Base-by-base conservation (phyloP, 345 rosid species). In the Bruguiera gymnorhiza region DNA sequence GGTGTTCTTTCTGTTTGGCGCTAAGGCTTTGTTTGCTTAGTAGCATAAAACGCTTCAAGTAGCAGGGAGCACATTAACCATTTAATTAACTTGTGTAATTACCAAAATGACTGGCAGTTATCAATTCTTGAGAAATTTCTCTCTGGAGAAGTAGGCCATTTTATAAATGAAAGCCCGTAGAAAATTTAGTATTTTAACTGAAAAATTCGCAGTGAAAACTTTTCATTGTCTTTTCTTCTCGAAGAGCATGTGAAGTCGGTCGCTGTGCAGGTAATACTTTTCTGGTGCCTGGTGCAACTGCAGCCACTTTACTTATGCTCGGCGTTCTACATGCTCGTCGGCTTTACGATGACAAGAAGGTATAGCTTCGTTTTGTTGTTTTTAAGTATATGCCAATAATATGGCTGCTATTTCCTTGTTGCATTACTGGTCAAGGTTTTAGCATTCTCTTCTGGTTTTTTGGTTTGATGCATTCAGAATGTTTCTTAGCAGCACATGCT, bases 241-340 rank as follows among this genome's bases (percentile, higher is more conserved):
- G n/a, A 30, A 34, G 43, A 20, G 46, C 46, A 52, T 26, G 58
- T 73, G 67, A 54, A 70, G 64, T 56, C 29, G 20, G 3, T 74
- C 36, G 63, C 2, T 51, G 36, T 78, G 69, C 77, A 90, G 99
- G 97, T 63, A 90, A 83, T 71, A 69, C 71, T 58, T 87, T 86
- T 78, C 77, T 92, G 73, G 60, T 95, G 67, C 96, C 99, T 4
- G 96, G 97, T 62, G 99, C 99, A 43, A 95, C 97, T 19, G 82
- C 83, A 31, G 97, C 99, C 50, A 89, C 97, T 65, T 72, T 95
- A 4, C 91, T 95, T 71, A 95, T 95, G 99, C 96, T 95, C 59
- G 97, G 97, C 48, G 96, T 85, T 48, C 99, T 95, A 69, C 99
- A 95, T 63, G 97, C 90, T 51, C 97, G 97, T 26, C 87, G 99